phyloP scores from a whole-genome alignment of 805 yeast genomes.

The Barnettozyma wickerhamii region DNA sequence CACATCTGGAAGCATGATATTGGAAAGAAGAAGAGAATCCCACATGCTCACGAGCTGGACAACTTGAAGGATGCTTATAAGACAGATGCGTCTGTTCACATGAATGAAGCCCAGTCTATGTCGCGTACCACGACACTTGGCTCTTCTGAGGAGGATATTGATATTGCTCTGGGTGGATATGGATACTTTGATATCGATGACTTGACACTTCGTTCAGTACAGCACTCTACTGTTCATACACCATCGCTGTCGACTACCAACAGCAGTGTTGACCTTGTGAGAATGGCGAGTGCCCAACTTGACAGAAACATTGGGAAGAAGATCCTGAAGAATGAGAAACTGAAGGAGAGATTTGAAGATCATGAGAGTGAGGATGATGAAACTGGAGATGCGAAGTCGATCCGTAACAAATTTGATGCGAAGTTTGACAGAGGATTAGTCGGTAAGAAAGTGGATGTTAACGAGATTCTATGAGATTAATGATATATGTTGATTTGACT shows the following conservation, averaged over 20 bases:
- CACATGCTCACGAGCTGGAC: slow-evolving; percentile 32
- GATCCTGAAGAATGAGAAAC: slow-evolving; percentile 16
- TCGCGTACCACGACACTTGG: slow-evolving; percentile 20
- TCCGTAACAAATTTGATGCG: slow-evolving; percentile 30
- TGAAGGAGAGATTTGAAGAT: slow-evolving; percentile 22
- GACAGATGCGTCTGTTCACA: slow-evolving; percentile 1
- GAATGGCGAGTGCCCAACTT: slow-evolving; percentile 7
- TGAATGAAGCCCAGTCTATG: slow-evolving; percentile 12
- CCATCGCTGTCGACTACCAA: slow-evolving; percentile 17
- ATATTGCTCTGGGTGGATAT: slow-evolving; percentile 61
- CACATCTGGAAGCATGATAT: slow-evolving; percentile 34
- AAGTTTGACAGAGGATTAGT: slow-evolving; percentile 37
- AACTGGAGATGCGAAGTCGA: slow-evolving; percentile 6
- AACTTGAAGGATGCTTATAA: slow-evolving; percentile 21
- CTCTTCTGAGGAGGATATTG: slow-evolving; percentile 25
- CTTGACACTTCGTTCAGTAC: slow-evolving; percentile 52
- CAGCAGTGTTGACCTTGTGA: slow-evolving; percentile 12
- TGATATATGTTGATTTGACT: too few relatives aligned
- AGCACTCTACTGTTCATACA: slow-evolving; percentile 30
- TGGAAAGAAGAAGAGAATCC: slow-evolving; percentile 18
- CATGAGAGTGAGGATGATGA: slow-evolving; percentile 7
- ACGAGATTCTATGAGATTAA: slow-evolving; percentile 11
- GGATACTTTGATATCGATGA: slow-evolving; percentile 75
- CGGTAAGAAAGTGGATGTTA: slow-evolving; percentile 33
- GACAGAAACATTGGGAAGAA: slow-evolving; percentile 21